A percentile compares a stretch with the other conserved stretches of the same genome.
phyloP scores from a whole-genome alignment of 257 asterid species.

The Rhazya stricta region DNA sequence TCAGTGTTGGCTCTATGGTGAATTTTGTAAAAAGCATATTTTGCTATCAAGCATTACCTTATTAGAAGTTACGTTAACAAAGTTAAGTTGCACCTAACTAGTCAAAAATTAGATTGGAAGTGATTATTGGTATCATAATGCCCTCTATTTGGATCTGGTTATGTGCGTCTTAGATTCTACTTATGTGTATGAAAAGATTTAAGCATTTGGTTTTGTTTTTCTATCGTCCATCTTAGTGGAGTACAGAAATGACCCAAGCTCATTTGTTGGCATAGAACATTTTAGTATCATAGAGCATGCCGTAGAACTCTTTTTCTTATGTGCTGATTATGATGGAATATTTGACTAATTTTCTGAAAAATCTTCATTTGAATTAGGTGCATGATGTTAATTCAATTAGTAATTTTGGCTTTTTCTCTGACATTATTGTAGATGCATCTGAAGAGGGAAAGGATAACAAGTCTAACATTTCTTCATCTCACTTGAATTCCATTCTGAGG shows the following conservation, averaged over 20 bases:
- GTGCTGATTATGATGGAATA: neutral
- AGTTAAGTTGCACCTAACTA: neutral
- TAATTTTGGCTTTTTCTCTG: constrained; percentile 3
- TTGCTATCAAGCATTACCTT: neutral
- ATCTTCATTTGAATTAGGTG: constrained; percentile 2
- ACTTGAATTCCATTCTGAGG: constrained; percentile 40
- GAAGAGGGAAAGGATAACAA: constrained; percentile 29
- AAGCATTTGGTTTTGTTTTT: neutral
- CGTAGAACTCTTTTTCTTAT: neutral
- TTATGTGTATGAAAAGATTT: neutral
- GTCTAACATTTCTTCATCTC: constrained; percentile 32
- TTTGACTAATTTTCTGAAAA: neutral
- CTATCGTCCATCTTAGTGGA: neutral
- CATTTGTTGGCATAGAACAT: neutral
- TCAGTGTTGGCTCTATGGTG: neutral
- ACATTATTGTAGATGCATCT: constrained; percentile 51
- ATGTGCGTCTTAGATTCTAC: neutral
- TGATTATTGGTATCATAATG: neutral
- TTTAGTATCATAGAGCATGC: neutral
- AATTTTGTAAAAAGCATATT: neutral
- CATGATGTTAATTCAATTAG: constrained; percentile 2
- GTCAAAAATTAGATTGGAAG: neutral
- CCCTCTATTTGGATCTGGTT: neutral
- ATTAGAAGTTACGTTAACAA: neutral
- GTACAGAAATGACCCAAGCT: neutral